Conservation (phyloP, 495 filamentous ascomycete species). For the Glarea lozoyensis region DNA sequence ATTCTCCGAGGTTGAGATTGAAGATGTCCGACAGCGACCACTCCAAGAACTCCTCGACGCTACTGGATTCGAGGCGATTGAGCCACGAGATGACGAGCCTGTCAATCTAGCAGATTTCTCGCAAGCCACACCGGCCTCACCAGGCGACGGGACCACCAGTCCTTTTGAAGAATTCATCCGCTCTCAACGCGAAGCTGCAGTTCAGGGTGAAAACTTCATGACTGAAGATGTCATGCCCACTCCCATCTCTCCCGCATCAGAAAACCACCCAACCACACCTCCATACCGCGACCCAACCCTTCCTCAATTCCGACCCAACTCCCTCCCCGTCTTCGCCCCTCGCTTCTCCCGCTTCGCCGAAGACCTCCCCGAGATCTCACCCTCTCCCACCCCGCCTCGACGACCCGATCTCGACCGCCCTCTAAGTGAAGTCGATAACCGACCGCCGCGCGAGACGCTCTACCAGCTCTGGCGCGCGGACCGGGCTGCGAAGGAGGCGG, state of each 20-base stretch:
- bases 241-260: neutral
- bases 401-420: neutral
- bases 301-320: constrained; percentile 58
- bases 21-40: constrained; percentile 14
- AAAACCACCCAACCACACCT: neutral
- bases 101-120: neutral
- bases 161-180: neutral
- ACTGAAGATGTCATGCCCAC: neutral
- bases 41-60: constrained; percentile 15
- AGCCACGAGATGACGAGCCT: neutral
- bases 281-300: constrained; percentile 54
- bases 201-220: neutral
- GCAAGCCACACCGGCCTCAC: neutral
- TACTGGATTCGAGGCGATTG: constrained; percentile 9
- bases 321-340: neutral
- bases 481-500: constrained; percentile 53
- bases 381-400: neutral
- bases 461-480: constrained; percentile 50
- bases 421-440: neutral
- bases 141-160: neutral
- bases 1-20: constrained; percentile 20
- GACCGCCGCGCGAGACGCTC: constrained; percentile 21
- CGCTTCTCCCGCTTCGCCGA: constrained; percentile 2
- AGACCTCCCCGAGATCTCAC: neutral
- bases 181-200: neutral